These are phyloP conservation scores for Alternaria sp. DNA, from an alignment of 2,329 filamentous ascomycete genomes.

Conservation along the genomic window DNA sequence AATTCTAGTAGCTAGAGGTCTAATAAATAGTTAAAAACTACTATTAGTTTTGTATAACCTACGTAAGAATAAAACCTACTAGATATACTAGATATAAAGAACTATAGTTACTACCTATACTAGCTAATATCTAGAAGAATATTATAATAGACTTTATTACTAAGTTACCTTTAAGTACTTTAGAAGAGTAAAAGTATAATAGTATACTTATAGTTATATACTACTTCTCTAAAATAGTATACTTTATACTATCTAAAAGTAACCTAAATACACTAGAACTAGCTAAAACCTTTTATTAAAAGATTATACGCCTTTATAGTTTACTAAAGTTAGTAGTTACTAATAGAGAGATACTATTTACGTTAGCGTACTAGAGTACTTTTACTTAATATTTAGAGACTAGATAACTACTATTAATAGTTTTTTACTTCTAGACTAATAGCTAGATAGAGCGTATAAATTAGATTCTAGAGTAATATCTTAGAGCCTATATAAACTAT, in stretches of 20 bases:
- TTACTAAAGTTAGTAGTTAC: neutral
- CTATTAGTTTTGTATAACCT: too few species aligned
- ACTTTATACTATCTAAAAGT: neutral
- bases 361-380: too few species aligned
- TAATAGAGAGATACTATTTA: neutral
- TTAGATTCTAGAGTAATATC: neutral
- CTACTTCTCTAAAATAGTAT: neutral
- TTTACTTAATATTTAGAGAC: too few species aligned
- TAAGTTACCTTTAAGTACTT: too few species aligned
- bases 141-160: too few species aligned
- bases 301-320: neutral
- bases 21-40: too few species aligned
- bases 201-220: neutral
- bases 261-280: neutral
- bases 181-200: neutral
- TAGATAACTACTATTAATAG: neutral
- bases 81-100: too few species aligned
- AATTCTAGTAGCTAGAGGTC: too few species aligned
- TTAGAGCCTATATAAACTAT: neutral
- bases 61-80: too few species aligned
- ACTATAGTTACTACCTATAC: too few species aligned
- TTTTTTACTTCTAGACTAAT: neutral
- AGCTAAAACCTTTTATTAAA: neutral
- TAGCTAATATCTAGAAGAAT: too few species aligned
- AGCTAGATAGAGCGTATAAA: neutral